Base-by-base conservation (phyloP, 768 basidiomycete species). In the Termitomyces sp. region DNA sequence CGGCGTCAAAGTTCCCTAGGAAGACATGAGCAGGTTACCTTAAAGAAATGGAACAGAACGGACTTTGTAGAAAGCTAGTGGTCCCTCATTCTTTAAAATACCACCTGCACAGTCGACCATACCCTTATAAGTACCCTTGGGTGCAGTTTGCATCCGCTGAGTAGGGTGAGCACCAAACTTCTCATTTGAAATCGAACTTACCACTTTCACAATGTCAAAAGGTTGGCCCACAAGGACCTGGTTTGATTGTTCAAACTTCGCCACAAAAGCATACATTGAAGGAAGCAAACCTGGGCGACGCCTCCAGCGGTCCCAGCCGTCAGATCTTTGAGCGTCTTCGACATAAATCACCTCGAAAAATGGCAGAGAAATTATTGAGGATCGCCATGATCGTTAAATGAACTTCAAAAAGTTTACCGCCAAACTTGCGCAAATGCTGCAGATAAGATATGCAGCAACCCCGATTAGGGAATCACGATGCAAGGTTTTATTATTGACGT, bases 191-290 rank as follows among this genome's bases (percentile, higher is more conserved):
- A 26, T 32, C 24, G 41, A 33, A 83, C 90, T 69, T 68, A 93
- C 92, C 74, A 94, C 92, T 87, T 97, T 97, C 75, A 94, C 91
- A 62, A 96, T 94, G 72, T 98, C 94, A 72, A 98, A 98, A 13
- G 94, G 94, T 71, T 96, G 92, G 49, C 92, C 93, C 48, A 94
- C 92, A 47, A 94, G 78, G 59, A 93, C 90, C 89, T 92, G 54
- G 22, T 54, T 38, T 18, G 43, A 18, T 59, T 55, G 38, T 24
- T 46, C 46, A 60, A 57, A 63, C 61, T 49, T 61, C 63, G 51
- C 43, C 56, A 60, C 54, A 61, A 30, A 43, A 28, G 47, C 45
- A 26, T 53, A 36, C 55, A 40, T 55, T 47, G 20, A 57, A 35
- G 32, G n/a, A 16, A 22, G 61, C 65, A 55, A 63, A 85, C 91